A percentile compares a stretch with the other conserved stretches of the same genome.
These are phyloP conservation scores for Phanerochaete sordida DNA, from an alignment of 768 basidiomycete species.

Conservation along the genomic window DNA sequence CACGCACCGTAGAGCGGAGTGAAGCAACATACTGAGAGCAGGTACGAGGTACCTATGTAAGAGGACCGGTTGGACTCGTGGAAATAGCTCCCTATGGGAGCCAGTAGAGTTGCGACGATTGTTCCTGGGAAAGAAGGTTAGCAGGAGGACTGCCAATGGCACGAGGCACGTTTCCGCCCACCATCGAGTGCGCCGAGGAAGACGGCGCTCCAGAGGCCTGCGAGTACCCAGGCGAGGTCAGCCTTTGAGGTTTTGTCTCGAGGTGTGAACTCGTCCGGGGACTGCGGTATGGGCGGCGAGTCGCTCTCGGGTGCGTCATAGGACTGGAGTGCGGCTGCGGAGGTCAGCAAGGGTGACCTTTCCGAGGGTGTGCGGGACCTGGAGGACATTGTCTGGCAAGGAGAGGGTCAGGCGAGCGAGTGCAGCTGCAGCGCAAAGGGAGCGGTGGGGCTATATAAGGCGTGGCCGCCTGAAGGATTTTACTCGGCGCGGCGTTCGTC, in stretches of 20 bases:
- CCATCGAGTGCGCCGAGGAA: constrained; percentile 86
- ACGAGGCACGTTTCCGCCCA: constrained; percentile 27
- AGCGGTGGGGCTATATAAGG: background rate
- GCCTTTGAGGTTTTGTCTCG: constrained; percentile 43
- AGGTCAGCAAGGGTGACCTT: constrained; percentile 52
- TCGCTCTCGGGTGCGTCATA: constrained; percentile 34
- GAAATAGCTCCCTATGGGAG: constrained; percentile 85
- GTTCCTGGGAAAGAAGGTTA: constrained; percentile 47
- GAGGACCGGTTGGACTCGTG: constrained; percentile 75
- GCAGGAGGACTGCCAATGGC: background rate
- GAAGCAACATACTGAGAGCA: constrained; percentile 87
- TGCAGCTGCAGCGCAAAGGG: background rate
- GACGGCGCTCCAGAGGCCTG: constrained; percentile 79
- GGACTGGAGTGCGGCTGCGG: constrained; percentile 39
- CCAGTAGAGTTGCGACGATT: constrained; percentile 81
- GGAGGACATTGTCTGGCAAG: constrained; percentile 31
- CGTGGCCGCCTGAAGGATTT: background rate
- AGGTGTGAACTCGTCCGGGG: constrained; percentile 12
- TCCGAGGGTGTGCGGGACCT: constrained; percentile 43
- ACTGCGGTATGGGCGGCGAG: constrained; percentile 8
- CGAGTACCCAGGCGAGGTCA: constrained; percentile 70
- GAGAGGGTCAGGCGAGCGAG: background rate
- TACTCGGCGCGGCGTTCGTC: too few relatives aligned
- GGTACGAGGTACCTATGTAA: constrained; percentile 86
- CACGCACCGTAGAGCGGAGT: constrained; percentile 80